Evolutionary conservation across 1,284 basidiomycete genomes (phyloP).

Genomic region (Phaffia rhodozyma): DNA sequence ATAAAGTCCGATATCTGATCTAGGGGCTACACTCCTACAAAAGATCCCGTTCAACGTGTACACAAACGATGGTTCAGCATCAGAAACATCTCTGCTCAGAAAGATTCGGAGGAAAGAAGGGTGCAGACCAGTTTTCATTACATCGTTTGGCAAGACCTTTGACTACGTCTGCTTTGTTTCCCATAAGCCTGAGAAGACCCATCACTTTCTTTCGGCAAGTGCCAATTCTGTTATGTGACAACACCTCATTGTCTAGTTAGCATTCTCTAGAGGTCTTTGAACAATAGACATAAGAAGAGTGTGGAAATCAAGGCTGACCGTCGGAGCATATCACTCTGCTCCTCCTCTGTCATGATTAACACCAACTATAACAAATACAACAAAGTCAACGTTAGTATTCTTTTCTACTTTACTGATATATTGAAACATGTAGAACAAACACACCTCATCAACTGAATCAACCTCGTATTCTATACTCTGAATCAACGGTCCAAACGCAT

Average conservation of each 20-base stretch:
- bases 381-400: no score
- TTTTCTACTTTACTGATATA: no score
- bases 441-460: slow-evolving; percentile 89
- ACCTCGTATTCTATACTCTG: slow-evolving; percentile 99
- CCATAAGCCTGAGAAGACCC: slow-evolving; percentile 85
- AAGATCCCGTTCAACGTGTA: no score
- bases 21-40: slow-evolving; percentile 72
- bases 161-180: slow-evolving; percentile 98
- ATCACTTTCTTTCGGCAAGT: slow-evolving; percentile 99
- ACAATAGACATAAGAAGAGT: no score
- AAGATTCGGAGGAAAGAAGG: no score
- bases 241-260: slow-evolving; percentile 18
- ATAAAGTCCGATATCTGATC: slow-evolving; percentile 59
- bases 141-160: slow-evolving; percentile 86
- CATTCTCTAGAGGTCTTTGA: no score
- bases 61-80: no score
- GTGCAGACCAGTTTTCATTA: slow-evolving; percentile 72
- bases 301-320: slow-evolving; percentile 32
- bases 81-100: no score
- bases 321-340: slow-evolving; percentile 66
- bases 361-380: background rate
- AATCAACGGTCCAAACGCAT: slow-evolving; percentile 95
- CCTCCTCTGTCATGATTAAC: slow-evolving; percentile 76
- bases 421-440: background rate
- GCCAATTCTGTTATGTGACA: slow-evolving; percentile 54